A percentile compares a stretch with the other conserved stretches of the same genome.
These are phyloP conservation scores for Fragaria vesca DNA, from an alignment of 306 rosid species.

Conservation along the genomic window DNA sequence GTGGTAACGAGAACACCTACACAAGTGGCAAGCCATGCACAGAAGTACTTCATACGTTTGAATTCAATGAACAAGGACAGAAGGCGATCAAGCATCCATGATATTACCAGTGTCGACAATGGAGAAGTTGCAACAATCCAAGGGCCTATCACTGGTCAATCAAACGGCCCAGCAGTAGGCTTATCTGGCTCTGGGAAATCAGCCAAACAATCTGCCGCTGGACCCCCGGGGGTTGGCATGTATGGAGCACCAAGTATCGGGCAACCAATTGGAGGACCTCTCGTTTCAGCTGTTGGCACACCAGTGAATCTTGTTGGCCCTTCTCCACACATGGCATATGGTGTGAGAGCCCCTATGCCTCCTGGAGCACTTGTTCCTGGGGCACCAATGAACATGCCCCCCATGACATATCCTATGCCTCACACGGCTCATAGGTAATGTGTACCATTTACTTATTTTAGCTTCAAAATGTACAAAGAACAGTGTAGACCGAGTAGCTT, in stretches of 20 bases:
- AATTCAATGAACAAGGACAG: conserved; percentile 95
- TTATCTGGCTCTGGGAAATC: conserved; percentile 51
- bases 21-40: conserved; percentile 98
- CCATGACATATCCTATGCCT: conserved; percentile 73
- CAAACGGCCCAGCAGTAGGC: conserved; percentile 55
- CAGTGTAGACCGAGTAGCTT: conserved; percentile 39
- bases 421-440: conserved; percentile 73
- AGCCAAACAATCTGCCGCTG: conserved; percentile 48
- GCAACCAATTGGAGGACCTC: conserved; percentile 87
- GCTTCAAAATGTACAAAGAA: conserved; percentile 53
- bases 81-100: conserved; percentile 97
- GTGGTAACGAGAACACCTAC: conserved; percentile 97
- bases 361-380: conserved; percentile 69
- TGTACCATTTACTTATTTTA: conserved; percentile 18
- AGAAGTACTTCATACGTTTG: conserved; percentile 90
- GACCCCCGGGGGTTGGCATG: conserved; percentile 60
- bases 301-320: conserved; percentile 66
- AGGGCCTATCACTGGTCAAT: conserved; percentile 87
- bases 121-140: conserved; percentile 67
- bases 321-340: conserved; percentile 72
- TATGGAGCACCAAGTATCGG: conserved; percentile 78
- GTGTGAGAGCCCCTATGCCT: conserved; percentile 64
- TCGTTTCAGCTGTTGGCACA: conserved; percentile 88
- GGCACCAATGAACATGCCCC: conserved; percentile 72
- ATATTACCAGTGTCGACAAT: conserved; percentile 78